phyloP scores from a whole-genome alignment of 2,329 filamentous ascomycete species.

The Bipolaris sorokiniana region DNA sequence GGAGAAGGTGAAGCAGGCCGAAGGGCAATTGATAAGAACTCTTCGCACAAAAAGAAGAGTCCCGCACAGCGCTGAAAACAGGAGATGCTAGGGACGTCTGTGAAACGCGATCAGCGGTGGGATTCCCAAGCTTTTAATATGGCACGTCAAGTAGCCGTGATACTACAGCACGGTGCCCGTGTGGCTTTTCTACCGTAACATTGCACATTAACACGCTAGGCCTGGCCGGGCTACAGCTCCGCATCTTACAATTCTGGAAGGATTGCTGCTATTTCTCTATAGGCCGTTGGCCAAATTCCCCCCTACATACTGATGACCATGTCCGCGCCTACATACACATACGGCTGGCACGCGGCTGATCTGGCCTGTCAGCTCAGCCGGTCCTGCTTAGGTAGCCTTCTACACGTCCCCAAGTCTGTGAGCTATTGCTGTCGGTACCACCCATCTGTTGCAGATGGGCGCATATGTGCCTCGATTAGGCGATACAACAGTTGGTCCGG shows the following conservation, averaged over 20 bases:
- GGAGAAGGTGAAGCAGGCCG: constrained; percentile 13
- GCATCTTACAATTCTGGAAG: constrained; percentile 44
- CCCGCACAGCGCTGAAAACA: constrained; percentile 27
- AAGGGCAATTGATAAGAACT: constrained; percentile 19
- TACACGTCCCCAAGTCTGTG: constrained; percentile 6
- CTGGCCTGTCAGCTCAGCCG: constrained; percentile 13
- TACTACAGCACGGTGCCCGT: constrained; percentile 38
- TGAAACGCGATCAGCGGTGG: constrained; percentile 23
- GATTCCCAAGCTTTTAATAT: constrained; percentile 42
- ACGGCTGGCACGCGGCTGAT: constrained; percentile 21
- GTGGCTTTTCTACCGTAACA: constrained; percentile 47
- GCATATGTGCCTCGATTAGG: constrained; percentile 27
- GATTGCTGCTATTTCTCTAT: constrained; percentile 26
- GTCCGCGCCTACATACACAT: constrained; percentile 19
- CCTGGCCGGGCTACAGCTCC: constrained; percentile 37
- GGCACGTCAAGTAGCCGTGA: constrained; percentile 32
- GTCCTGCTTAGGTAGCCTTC: not conserved
- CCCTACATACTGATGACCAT: constrained; percentile 11
- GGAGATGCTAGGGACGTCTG: constrained; percentile 35
- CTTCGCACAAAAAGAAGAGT: constrained; percentile 28
- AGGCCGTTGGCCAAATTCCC: constrained; percentile 20
- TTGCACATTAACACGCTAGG: constrained; percentile 35
- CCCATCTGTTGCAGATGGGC: constrained; percentile 16
- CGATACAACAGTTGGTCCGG: constrained; percentile 41
- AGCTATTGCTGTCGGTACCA: constrained; percentile 9